Evolutionary conservation across 768 basidiomycete genomes (phyloP).

Genomic region (Suillus lakei): DNA sequence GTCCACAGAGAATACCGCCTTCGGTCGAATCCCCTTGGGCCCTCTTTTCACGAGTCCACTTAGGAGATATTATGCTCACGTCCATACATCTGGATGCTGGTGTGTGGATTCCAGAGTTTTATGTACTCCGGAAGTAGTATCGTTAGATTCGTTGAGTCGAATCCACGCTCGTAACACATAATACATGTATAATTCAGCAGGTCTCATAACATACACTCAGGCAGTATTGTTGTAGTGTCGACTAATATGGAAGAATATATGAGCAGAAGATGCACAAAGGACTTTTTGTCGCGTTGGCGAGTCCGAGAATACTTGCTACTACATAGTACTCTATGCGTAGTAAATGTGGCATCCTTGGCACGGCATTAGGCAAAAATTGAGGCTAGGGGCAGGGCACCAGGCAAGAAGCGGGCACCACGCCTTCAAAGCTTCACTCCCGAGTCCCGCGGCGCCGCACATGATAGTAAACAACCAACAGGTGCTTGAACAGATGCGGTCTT

Average conservation of each 20-base stretch:
- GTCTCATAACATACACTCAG: too few relatives aligned
- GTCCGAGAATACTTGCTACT: background rate
- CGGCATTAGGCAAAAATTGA: too few relatives aligned
- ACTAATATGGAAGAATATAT: background rate
- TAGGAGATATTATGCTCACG: constrained; percentile 23
- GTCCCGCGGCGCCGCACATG: background rate
- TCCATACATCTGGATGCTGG: constrained; percentile 28
- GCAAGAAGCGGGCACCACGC: background rate
- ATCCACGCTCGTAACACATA: background rate
- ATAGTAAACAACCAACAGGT: background rate
- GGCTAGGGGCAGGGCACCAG: background rate
- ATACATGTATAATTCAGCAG: background rate
- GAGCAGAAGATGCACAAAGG: background rate
- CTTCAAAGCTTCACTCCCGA: background rate
- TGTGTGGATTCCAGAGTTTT: constrained; percentile 32
- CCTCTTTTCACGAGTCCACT: constrained; percentile 15
- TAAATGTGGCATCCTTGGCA: background rate
- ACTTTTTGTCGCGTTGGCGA: background rate
- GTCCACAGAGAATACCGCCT: background rate
- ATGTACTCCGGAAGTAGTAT: constrained; percentile 20
- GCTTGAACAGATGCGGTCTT: too few relatives aligned
- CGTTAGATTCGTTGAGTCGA: background rate
- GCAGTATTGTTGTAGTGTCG: background rate
- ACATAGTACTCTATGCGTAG: too few relatives aligned
- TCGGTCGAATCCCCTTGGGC: constrained; percentile 21